These are phyloP conservation scores for Mycosphaerelloides madeirae DNA, from an alignment of 2,329 filamentous ascomycete genomes.

Conservation along the genomic window DNA sequence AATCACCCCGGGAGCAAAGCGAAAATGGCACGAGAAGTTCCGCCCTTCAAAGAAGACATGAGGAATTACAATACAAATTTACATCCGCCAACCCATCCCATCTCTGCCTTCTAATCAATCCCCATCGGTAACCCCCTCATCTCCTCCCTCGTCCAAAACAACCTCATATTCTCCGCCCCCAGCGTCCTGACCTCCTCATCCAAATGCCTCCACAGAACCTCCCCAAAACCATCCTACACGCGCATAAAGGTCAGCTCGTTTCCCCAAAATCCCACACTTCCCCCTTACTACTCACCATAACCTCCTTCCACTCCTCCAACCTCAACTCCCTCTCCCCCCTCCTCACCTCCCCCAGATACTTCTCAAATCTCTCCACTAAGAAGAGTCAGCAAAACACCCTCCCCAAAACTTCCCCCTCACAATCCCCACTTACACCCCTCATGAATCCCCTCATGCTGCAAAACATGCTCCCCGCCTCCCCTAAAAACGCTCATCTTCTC, in stretches of 20 bases:
- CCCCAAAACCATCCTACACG: conserved; percentile 86
- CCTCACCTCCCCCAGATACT: conserved; percentile 33
- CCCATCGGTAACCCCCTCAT: conserved; percentile 66
- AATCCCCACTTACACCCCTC: too few relatives aligned
- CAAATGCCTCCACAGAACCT: conserved; percentile 75
- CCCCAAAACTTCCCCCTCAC: too few relatives aligned
- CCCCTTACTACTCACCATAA: conserved; percentile 53
- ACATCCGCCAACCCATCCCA: too few relatives aligned
- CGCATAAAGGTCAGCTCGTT: conserved; percentile 63
- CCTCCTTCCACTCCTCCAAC: conserved; percentile 29
- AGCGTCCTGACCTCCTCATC: conserved; percentile 77
- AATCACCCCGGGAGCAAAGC: conserved; percentile 26
- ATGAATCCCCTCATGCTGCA: conserved; percentile 76
- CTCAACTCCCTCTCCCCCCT: conserved; percentile 57
- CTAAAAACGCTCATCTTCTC: conserved; percentile 74
- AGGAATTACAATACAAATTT: conserved; percentile 6
- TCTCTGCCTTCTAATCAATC: too few relatives aligned
- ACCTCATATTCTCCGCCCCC: conserved; percentile 81
- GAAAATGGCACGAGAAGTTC: conserved; percentile 39
- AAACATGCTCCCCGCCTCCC: conserved; percentile 60
- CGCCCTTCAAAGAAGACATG: conserved; percentile 28
- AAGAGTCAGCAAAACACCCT: too few relatives aligned
- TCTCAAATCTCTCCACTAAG: conserved; percentile 33
- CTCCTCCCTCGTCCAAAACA: conserved; percentile 74
- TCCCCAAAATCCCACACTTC: conserved; percentile 51